These are phyloP conservation scores for Discostella pseudostelligera DNA, from an alignment of 108 stramenopile species.

Conservation along the genomic window DNA sequence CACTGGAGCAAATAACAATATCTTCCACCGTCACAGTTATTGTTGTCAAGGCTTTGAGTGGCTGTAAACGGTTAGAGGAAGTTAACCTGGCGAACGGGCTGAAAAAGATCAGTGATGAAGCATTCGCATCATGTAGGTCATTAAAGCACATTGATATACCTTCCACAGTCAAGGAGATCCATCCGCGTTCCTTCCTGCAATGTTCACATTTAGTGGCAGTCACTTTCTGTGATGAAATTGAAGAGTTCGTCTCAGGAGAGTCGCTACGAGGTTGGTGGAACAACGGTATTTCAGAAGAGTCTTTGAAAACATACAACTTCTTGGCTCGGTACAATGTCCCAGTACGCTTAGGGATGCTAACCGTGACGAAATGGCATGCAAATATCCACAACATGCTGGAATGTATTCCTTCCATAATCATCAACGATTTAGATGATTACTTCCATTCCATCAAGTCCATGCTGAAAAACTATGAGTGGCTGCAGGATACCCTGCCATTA, in stretches of 20 bases:
- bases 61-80: too few species aligned
- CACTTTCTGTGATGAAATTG: neutral
- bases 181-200: neutral
- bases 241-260: neutral
- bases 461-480: neutral
- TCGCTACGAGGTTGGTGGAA: conserved; percentile 2
- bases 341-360: neutral
- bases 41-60: too few species aligned
- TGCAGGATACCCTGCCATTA: neutral
- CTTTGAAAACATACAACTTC: neutral
- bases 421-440: neutral
- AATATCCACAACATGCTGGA: neutral
- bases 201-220: neutral
- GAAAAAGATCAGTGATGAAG: neutral
- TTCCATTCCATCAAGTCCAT: neutral
- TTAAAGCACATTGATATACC: neutral
- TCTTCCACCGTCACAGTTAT: too few species aligned
- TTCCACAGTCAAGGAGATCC: neutral
- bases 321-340: neutral
- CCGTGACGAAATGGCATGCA: neutral
- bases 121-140: neutral
- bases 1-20: too few species aligned
- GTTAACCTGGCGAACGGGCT: neutral
- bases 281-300: neutral
- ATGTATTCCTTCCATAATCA: neutral